A percentile compares a stretch with the other conserved stretches of the same genome.
phyloP scores from a whole-genome alignment of 1,284 basidiomycete genomes.

The Hortiboletus rubellus region DNA sequence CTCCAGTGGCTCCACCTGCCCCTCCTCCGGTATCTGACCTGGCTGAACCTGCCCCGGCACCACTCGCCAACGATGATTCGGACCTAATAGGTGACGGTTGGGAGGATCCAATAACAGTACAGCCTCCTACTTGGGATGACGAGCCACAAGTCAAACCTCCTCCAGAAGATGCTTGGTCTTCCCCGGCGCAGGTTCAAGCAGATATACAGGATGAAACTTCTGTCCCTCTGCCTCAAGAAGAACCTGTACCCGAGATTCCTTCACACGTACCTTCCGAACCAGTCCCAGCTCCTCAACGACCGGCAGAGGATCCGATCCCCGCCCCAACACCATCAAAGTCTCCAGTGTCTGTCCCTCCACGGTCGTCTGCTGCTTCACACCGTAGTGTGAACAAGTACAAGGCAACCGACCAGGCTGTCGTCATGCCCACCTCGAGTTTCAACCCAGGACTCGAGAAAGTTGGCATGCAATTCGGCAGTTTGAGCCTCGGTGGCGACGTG shows the following conservation, averaged over 20 bases:
- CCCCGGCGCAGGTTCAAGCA: conserved; percentile 26
- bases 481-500: conserved; percentile 68
- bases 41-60: conserved; percentile 25
- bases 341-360: conserved; percentile 38
- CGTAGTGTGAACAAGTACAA: conserved; percentile 62
- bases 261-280: conserved; percentile 15
- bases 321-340: conserved; percentile 32
- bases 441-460: conserved; percentile 65
- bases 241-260: conserved; percentile 16
- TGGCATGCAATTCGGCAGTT: conserved; percentile 82
- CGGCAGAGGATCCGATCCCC: conserved; percentile 19
- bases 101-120: conserved; percentile 75
- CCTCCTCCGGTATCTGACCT: conserved; percentile 31
- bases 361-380: conserved; percentile 54
- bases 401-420: conserved; percentile 69
- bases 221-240: conserved; percentile 15
- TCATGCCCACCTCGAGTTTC: conserved; percentile 65
- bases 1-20: conserved; percentile 23
- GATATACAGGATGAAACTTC: conserved; percentile 25
- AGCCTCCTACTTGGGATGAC: conserved; percentile 73
- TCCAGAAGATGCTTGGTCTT: conserved; percentile 43
- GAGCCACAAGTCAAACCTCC: conserved; percentile 52
- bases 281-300: conserved; percentile 10
- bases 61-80: conserved; percentile 36
- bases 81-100: conserved; percentile 47